phyloP scores from a whole-genome alignment of 129 eudicot species.

The Calendula officinalis region DNA sequence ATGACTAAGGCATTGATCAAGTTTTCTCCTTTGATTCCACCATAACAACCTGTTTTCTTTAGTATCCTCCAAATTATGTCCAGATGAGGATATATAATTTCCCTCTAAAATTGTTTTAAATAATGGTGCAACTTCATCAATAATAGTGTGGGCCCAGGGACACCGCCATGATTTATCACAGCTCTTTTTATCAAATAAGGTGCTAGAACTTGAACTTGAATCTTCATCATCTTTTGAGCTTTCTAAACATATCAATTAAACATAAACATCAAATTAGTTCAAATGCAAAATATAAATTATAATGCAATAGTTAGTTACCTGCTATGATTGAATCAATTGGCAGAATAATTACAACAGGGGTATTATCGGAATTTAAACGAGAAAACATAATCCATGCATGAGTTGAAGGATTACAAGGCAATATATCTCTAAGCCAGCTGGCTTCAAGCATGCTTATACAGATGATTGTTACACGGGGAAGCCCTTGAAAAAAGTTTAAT shows the following conservation, averaged over 20 bases:
- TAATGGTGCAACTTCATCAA: slow-evolving; percentile 80
- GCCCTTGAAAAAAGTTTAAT: slow-evolving; percentile 47
- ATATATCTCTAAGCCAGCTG: slow-evolving; percentile 46
- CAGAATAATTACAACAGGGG: slow-evolving; percentile 61
- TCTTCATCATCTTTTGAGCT: slow-evolving; percentile 45
- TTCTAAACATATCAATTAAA: slow-evolving; percentile 28
- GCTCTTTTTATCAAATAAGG: slow-evolving; percentile 32
- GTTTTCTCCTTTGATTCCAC: slow-evolving; percentile 76
- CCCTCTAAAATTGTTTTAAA: slow-evolving; percentile 65
- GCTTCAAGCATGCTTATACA: slow-evolving; percentile 70
- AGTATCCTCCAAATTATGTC: slow-evolving; percentile 55
- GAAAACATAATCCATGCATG: slow-evolving; percentile 73
- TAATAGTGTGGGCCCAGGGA: slow-evolving; percentile 79
- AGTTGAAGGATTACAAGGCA: slow-evolving; percentile 32
- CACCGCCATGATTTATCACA: slow-evolving; percentile 58
- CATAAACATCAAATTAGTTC: slow-evolving; percentile 19
- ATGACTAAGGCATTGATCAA: slow-evolving; percentile 56
- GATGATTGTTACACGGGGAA: slow-evolving; percentile 58
- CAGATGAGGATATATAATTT: slow-evolving; percentile 66
- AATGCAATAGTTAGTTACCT: slow-evolving; percentile 42
- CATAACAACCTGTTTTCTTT: slow-evolving; percentile 54
- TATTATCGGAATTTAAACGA: slow-evolving; percentile 56
- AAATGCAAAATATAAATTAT: neutral
- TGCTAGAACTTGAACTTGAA: slow-evolving; percentile 44
- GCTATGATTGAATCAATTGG: slow-evolving; percentile 47